Conservation (phyloP, 2,329 filamentous ascomycete species). For the Colletotrichum costaricense region DNA sequence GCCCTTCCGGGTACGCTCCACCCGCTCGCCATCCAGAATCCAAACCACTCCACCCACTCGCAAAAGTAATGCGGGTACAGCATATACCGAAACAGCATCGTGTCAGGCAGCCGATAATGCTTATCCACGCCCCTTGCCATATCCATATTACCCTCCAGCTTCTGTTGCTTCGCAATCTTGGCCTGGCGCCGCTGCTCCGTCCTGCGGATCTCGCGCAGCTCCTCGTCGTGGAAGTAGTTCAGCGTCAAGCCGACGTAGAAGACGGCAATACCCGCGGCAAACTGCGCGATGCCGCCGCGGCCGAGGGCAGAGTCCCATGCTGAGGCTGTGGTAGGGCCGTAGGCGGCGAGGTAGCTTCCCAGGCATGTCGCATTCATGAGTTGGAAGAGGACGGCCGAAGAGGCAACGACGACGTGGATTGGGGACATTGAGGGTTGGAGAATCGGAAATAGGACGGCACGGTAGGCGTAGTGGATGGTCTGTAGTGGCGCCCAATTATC, state of each 20-base stretch:
- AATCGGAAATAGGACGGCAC: slow-evolving; percentile 84
- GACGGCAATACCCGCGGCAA: slow-evolving; percentile 74
- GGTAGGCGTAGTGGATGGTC: slow-evolving; percentile 90
- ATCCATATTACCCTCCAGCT: slow-evolving; percentile 46
- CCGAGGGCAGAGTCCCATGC: slow-evolving; percentile 59
- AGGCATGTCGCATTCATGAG: slow-evolving; percentile 82
- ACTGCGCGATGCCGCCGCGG: slow-evolving; percentile 54
- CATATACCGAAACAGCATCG: slow-evolving; percentile 84
- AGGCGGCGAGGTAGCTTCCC: slow-evolving; percentile 84
- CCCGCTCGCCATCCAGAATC: slow-evolving; percentile 83
- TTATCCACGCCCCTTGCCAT: slow-evolving; percentile 68
- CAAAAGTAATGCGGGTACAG: slow-evolving; percentile 95
- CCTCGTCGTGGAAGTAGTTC: slow-evolving; percentile 92
- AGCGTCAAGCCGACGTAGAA: slow-evolving; percentile 81
- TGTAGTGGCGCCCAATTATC: slow-evolving; percentile 44
- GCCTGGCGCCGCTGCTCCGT: slow-evolving; percentile 72
- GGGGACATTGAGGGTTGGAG: slow-evolving; percentile 94
- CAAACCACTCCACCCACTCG: slow-evolving; percentile 96
- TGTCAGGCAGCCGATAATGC: slow-evolving; percentile 87
- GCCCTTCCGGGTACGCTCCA: slow-evolving; percentile 80
- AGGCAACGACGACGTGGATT: slow-evolving; percentile 78
- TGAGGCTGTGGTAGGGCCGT: slow-evolving; percentile 73
- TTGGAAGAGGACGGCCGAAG: slow-evolving; percentile 78
- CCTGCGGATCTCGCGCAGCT: slow-evolving; percentile 86
- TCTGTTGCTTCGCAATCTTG: slow-evolving; percentile 51